Conservation (phyloP, 768 basidiomycete genomes). For the Leccinum boreale region DNA sequence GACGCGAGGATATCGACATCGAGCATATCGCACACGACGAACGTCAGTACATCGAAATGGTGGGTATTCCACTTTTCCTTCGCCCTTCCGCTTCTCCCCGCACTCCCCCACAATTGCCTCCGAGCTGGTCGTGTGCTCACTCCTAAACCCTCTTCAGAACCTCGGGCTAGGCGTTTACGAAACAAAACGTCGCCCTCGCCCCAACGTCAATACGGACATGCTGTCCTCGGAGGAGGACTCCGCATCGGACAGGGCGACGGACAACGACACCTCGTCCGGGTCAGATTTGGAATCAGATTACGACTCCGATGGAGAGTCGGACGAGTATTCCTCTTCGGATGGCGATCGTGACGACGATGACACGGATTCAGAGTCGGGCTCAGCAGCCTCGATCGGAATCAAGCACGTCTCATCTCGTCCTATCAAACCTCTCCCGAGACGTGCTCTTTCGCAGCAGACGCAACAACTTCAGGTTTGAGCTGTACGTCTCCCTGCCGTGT, state of each 20-base stretch:
- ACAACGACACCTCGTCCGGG: conserved; percentile 5
- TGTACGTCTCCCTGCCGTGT: not conserved
- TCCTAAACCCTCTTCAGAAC: conserved; percentile 39
- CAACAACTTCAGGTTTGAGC: conserved; percentile 33
- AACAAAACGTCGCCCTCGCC: conserved; percentile 24
- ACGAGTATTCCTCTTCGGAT: conserved; percentile 5
- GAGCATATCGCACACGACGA: conserved; percentile 54
- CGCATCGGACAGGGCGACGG: not conserved
- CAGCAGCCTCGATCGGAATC: conserved; percentile 29
- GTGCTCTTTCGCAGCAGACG: conserved; percentile 20
- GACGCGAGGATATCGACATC: conserved; percentile 65
- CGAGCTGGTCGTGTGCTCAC: not conserved
- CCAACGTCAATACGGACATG: conserved; percentile 13
- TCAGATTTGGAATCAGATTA: conserved; percentile 12
- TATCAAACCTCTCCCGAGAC: conserved; percentile 48
- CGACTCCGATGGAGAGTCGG: conserved; percentile 12
- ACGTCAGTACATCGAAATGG: conserved; percentile 65
- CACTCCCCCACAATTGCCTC: not conserved
- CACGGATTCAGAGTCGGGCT: conserved; percentile 14
- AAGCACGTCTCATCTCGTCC: conserved; percentile 41
- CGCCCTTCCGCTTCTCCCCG: not conserved
- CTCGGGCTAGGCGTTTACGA: conserved; percentile 65
- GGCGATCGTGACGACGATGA: conserved; percentile 6
- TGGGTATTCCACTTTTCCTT: conserved; percentile 19
- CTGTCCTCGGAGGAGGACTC: conserved; percentile 11